phyloP scores from a whole-genome alignment of 2,329 filamentous ascomycete genomes.

The Pestalotiopsis sp. region DNA sequence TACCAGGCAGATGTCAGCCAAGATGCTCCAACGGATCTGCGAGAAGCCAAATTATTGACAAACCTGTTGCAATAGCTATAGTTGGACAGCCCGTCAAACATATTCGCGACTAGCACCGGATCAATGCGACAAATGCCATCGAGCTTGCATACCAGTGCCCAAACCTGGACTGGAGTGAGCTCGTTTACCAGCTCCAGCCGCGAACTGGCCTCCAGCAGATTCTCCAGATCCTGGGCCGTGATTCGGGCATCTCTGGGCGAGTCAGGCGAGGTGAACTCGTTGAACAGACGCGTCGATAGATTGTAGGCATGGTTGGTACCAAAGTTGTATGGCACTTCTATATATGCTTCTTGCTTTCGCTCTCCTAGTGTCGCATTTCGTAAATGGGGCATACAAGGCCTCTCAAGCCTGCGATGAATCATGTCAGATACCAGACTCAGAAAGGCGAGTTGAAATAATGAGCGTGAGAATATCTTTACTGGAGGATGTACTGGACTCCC shows the following conservation, averaged over 20 bases:
- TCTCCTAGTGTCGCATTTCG: neutral
- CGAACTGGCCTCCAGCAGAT: neutral
- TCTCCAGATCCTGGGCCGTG: neutral
- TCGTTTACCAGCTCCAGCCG: neutral
- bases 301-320: constrained; percentile 8
- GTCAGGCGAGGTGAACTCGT: neutral
- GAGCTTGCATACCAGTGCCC: constrained; percentile 6
- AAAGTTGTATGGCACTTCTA: constrained; percentile 1
- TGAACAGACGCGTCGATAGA: neutral
- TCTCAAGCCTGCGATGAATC: neutral
- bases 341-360: neutral
- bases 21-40: neutral
- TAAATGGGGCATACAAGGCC: constrained; percentile 1
- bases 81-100: neutral
- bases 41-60: neutral
- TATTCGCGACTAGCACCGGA: neutral
- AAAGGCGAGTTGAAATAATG: neutral
- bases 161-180: constrained; percentile 6
- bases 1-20: neutral
- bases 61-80: constrained; percentile 8
- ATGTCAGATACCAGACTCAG: neutral
- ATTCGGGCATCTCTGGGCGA: neutral
- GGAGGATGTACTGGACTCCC: neutral
- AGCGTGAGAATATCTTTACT: neutral
- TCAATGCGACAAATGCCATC: neutral